phyloP scores from a whole-genome alignment of 306 rosid species.

The Citrullus colocynthis region DNA sequence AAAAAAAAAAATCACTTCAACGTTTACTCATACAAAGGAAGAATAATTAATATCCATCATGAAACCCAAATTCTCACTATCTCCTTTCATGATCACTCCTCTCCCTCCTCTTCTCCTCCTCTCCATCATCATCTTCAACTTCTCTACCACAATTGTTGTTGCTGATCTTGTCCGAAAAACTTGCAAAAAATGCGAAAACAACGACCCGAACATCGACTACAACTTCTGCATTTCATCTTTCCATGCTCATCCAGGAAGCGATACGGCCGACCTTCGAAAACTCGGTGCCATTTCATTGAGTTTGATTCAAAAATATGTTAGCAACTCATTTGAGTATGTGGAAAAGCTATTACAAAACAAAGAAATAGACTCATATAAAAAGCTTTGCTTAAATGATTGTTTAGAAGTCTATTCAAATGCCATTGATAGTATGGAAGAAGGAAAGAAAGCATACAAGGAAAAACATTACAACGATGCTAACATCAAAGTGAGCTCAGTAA shows the following conservation, averaged over 20 bases:
- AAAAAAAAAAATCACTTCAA: not conserved
- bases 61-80: not conserved
- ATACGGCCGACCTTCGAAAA: slow-evolving; percentile 15
- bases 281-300: slow-evolving; percentile 44
- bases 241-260: slow-evolving; percentile 19
- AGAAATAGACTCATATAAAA: slow-evolving; percentile 7
- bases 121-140: not conserved
- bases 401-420: slow-evolving; percentile 39
- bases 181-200: slow-evolving; percentile 35
- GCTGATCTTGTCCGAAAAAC: slow-evolving; percentile 33
- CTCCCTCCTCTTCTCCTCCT: not conserved
- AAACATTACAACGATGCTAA: slow-evolving; percentile 34
- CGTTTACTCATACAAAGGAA: not conserved
- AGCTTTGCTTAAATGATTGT: slow-evolving; percentile 44
- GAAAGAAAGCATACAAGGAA: slow-evolving; percentile 26
- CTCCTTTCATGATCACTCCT: not conserved
- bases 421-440: slow-evolving; percentile 21
- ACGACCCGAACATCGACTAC: slow-evolving; percentile 50
- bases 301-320: slow-evolving; percentile 26
- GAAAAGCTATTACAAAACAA: slow-evolving; percentile 27
- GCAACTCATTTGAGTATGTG: slow-evolving; percentile 25
- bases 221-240: slow-evolving; percentile 48
- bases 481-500: slow-evolving; percentile 34
- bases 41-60: not conserved
- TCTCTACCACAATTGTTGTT: slow-evolving; percentile 2